phyloP scores from a whole-genome alignment of 176 grass and related monocot species.

The Carex pumila region DNA sequence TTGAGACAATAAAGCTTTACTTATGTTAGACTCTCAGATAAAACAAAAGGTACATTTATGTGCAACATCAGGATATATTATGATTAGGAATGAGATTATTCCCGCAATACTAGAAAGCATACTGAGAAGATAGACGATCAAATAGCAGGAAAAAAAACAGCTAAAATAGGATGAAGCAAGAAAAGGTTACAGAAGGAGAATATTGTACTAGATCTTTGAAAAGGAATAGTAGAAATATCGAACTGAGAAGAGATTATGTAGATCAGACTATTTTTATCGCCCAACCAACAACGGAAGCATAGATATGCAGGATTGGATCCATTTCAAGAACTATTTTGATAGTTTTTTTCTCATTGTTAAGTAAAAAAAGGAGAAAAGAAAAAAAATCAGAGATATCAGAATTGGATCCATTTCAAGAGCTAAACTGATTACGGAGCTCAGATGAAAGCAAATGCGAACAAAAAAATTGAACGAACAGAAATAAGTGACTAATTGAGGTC shows the following conservation, averaged over 20 bases:
- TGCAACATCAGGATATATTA: not conserved
- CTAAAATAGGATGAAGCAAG: not conserved
- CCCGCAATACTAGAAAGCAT: not conserved
- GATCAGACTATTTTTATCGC: not conserved
- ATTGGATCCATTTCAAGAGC: not conserved
- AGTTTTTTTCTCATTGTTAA: not conserved
- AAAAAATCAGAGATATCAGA: not conserved
- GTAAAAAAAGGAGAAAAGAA: constrained; percentile 25
- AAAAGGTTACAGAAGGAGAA: not conserved
- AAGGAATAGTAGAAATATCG: not conserved
- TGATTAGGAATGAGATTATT: not conserved
- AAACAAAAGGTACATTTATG: not conserved
- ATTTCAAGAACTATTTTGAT: too few relatives aligned
- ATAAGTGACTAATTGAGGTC: not conserved
- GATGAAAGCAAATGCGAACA: not conserved
- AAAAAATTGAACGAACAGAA: not conserved
- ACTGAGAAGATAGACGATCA: not conserved
- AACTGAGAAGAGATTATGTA: not conserved
- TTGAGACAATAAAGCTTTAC: not conserved
- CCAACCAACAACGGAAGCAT: not conserved
- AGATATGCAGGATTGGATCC: not conserved
- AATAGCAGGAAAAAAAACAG: not conserved
- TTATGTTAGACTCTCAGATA: not conserved
- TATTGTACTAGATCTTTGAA: not conserved
- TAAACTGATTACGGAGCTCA: not conserved